Percentiles rank a stretch among this genome's conserved stretches.
These are phyloP conservation scores for Colletotrichum cuscutae DNA, from an alignment of 2,329 filamentous ascomycete species.

Conservation along the genomic window DNA sequence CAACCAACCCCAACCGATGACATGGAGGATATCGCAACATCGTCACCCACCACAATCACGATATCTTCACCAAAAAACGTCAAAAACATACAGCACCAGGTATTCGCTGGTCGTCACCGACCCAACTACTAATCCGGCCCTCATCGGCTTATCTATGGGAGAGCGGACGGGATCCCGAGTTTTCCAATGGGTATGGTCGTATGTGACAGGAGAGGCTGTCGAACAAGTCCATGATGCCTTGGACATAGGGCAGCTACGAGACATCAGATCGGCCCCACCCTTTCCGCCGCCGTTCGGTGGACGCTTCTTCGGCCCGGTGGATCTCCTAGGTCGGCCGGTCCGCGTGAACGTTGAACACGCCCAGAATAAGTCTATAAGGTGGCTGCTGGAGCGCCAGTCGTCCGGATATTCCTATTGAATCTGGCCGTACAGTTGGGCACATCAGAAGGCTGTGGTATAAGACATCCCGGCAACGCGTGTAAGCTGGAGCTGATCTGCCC, in stretches of 20 bases:
- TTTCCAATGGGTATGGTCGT: not conserved
- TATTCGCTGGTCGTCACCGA: no score
- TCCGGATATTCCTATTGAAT: not conserved
- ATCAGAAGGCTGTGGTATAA: not conserved
- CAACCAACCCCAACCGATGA: no score
- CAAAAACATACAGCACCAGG: no score
- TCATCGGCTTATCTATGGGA: no score
- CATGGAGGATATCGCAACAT: no score
- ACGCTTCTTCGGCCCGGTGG: not conserved
- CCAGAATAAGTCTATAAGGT: not conserved
- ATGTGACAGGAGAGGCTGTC: fast-evolving
- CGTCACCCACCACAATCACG: no score
- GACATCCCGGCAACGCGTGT: not conserved
- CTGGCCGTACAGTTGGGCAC: not conserved
- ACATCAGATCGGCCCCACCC: not conserved
- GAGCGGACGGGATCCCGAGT: no score
- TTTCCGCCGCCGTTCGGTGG: not conserved
- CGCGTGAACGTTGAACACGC: not conserved
- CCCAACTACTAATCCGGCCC: no score
- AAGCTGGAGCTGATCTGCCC: no score
- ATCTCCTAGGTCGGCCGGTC: not conserved
- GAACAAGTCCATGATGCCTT: no score
- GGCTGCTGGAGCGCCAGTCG: not conserved
- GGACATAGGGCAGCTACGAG: not conserved
- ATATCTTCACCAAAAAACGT: no score